Evolutionary conservation across 2,329 filamentous ascomycete genomes (phyloP).

Genomic region (Beauveria bassiana): DNA sequence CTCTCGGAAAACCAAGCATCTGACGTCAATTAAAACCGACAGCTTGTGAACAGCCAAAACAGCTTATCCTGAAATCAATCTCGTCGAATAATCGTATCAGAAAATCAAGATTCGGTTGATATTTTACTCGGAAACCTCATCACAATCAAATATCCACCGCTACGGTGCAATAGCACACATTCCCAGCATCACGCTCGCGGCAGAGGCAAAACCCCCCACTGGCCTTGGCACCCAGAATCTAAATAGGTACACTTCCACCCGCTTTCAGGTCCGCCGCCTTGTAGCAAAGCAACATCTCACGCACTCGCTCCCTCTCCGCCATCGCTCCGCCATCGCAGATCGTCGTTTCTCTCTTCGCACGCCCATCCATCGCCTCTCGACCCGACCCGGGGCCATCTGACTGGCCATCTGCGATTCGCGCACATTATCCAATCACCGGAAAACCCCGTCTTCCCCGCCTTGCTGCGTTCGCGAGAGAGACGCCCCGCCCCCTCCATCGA

Average conservation of each 20-base stretch:
- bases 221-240: background rate
- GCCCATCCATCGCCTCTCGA: background rate
- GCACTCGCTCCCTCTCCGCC: background rate
- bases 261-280: background rate
- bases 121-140: too few relatives aligned
- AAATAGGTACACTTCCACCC: background rate
- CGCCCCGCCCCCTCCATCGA: constrained; percentile 1
- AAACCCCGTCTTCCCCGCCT: constrained; percentile 7
- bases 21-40: background rate
- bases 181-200: background rate
- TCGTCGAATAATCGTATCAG: too few relatives aligned
- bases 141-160: background rate
- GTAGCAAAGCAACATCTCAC: constrained; percentile 2
- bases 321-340: background rate
- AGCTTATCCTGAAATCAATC: too few relatives aligned
- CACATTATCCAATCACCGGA: background rate
- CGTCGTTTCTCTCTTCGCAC: background rate
- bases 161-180: background rate
- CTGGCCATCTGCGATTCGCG: background rate
- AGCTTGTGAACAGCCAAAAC: background rate
- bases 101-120: too few relatives aligned
- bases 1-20: background rate
- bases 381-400: background rate
- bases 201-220: background rate
- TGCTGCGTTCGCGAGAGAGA: background rate